Percentiles rank a stretch among this genome's conserved stretches.
Conservation (phyloP, 305 asterid genomes). For the Ajuga reptans region DNA sequence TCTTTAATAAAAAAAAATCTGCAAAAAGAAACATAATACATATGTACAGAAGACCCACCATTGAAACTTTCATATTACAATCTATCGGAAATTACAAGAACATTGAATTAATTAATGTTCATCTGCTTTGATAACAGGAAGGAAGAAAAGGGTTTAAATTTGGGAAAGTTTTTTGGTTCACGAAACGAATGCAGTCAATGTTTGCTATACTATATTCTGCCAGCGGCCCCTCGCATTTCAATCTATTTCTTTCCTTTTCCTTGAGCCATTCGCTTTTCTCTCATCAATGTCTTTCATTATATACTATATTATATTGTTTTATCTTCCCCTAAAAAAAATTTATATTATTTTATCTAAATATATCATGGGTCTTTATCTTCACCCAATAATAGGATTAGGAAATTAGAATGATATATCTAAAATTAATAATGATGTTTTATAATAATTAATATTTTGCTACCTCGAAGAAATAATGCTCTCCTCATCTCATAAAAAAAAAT, state of each 20-base stretch:
- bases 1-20: neutral
- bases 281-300: neutral
- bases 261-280: neutral
- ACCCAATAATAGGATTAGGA: neutral
- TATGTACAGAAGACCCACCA: constrained; percentile 28
- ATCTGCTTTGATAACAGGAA: neutral
- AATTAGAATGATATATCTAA: too few species aligned
- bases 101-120: constrained; percentile 12
- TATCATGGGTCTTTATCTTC: neutral
- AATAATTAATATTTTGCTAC: too few species aligned
- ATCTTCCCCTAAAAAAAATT: neutral
- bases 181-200: constrained; percentile 22
- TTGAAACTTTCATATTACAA: constrained; percentile 18
- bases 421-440: too few species aligned
- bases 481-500: too few species aligned
- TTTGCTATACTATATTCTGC: constrained; percentile 17
- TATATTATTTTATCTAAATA: neutral
- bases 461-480: too few species aligned
- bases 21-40: neutral
- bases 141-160: constrained; percentile 22
- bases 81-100: constrained; percentile 10
- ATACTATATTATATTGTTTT: neutral
- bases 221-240: constrained; percentile 53
- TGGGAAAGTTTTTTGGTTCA: constrained; percentile 17
- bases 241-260: constrained; percentile 42